Conservation (phyloP, 2,329 filamentous ascomycete genomes). For the Botryotinia globosa region DNA sequence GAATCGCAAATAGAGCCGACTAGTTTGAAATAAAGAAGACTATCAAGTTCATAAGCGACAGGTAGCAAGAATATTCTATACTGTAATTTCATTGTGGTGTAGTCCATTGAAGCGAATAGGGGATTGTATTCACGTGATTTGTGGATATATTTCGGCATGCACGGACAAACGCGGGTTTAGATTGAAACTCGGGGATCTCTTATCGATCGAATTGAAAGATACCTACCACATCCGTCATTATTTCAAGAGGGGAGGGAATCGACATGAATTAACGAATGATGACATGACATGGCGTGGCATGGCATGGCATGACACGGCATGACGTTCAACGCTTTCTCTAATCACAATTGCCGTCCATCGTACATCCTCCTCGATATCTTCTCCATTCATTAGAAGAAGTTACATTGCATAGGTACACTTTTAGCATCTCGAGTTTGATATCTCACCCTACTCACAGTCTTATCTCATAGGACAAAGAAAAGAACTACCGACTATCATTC, state of each 20-base stretch:
- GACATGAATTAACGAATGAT: background rate
- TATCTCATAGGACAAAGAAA: background rate
- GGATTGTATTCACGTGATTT: background rate
- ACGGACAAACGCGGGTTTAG: background rate
- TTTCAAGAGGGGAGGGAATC: background rate
- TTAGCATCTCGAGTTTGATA: background rate
- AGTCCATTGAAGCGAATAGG: background rate
- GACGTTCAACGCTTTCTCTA: background rate
- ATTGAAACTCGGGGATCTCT: background rate
- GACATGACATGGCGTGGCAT: background rate
- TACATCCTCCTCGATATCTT: background rate
- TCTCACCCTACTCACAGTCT: background rate
- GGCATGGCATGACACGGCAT: background rate
- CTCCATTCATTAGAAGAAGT: background rate
- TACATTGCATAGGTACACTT: background rate
- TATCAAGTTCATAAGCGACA: no score
- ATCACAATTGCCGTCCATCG: background rate
- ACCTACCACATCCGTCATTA: background rate
- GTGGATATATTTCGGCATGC: background rate
- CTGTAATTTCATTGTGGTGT: background rate
- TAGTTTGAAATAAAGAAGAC: background rate
- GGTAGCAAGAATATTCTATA: background rate
- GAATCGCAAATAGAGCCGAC: background rate
- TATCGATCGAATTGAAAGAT: background rate
- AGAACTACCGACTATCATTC: background rate